Base-by-base conservation (phyloP, 1,284 basidiomycete genomes). In the Sphaerobolus stellatus region DNA sequence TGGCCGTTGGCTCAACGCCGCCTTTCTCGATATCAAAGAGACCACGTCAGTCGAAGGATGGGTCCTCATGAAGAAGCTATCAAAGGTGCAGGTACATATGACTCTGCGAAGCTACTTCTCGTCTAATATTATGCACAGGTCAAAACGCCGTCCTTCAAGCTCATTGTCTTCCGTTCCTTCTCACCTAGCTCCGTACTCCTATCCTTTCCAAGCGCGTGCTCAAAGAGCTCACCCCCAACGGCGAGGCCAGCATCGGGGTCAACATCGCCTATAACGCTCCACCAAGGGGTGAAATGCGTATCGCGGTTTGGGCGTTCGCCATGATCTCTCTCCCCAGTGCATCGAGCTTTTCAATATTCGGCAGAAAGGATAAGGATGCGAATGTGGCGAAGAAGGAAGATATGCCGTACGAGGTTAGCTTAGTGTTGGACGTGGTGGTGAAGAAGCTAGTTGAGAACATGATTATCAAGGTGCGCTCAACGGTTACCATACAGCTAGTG, bases 1-100 rank as follows among this genome's bases (percentile, higher is more conserved):
- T n/a, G n/a, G n/a, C 80, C 87, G 95, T 16, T 99, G 97, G 96
- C 78, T 98, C 51, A 99, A 99, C 65, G 96, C 94, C 0, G 74
- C 98, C 51, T 70, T 98, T 49, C 96, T 95, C 2, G 86, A 96
- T 20, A 69, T 98, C 40, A 96, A 97, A 70, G 84, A 84, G 57
- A 97, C 94, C 0, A 80, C 88, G 45, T 75, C 75, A 41, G 75
- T 97, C 54, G 92, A 97, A 65, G 76, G 82, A 53, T 90, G 88
- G 68, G 80, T 81, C 40, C 84, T 90, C 50, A 80, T 98, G 58
- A 96, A 95, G 86, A 93, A 98, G 68, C 75, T 99, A 20, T 83
- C 87, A 30, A 94, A 92, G 68, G 49, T 51, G 27, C 38, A 27
- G n/a, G n/a, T 18, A 11, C 33, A 18, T 34, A 18, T 51, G 9